Base-by-base conservation (phyloP, 306 rosid genomes). In the Sesbania bispinosa region DNA sequence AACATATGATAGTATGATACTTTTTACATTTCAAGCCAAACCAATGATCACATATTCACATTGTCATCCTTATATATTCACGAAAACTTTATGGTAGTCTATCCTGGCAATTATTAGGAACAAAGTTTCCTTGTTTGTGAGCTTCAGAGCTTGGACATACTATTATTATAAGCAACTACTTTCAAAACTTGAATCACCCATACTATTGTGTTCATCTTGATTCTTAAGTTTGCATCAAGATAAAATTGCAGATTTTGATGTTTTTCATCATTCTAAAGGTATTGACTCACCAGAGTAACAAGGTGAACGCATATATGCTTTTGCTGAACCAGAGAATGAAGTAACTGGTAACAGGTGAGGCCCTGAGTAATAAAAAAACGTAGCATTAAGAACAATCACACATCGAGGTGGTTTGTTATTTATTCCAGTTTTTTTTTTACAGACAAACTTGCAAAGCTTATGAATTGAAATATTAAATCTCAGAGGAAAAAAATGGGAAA, bases 241-340 rank as follows among this genome's bases (percentile, higher is more conserved):
- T 59, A 43, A 36, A 24, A 52, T 66, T 50, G 36, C 73, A 35
- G 42, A 45, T 29, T n/a, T 26, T 46, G 69, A 81, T 10, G 29
- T n/a, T 69, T 60, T 65, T 57, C 46, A 39, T 38, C 39, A 50
- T 68, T 71, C 30, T 57, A 16, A 26, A 65, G 52, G 71, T n/a
- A 43, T 35, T 45, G 63, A 87, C 98, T 84, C 73, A 93, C 98
- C 93, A 94, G 80, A 21, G 88, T 71, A 79, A 89, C 88, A 77
- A 94, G 96, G 63, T 90, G 92, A 71, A 80, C 71, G 74, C 98
- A 90, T 66, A 90, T 86, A 83, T 86, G 89, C 77, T 86, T 94
- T 70, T 79, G 94, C 84, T 67, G 96, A 85, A 94, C 97, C 66
- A 94, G 87, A 3, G 97, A 83, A 77, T 82, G 90, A 74, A 90